These are phyloP conservation scores for Amborella trichopoda DNA, from an alignment of 164 flowering plant species.

Conservation along the genomic window DNA sequence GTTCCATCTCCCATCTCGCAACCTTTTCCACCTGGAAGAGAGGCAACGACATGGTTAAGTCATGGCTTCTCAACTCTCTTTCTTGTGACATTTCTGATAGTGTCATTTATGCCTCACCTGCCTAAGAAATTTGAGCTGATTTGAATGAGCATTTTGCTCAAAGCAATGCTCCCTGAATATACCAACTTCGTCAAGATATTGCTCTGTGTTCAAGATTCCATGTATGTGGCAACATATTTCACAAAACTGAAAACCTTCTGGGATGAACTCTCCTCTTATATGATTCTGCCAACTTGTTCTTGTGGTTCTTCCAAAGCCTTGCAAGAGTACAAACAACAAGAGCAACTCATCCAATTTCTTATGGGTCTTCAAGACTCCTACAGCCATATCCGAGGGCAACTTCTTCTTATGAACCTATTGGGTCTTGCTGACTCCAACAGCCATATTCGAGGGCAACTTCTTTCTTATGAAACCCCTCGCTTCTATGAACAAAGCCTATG, in stretches of 20 bases:
- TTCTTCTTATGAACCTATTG: too few species aligned
- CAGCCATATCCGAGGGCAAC: too few species aligned
- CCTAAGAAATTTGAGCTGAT: neutral
- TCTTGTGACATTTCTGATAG: neutral
- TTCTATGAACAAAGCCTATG: neutral
- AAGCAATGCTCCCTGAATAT: neutral
- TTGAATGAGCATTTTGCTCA: neutral
- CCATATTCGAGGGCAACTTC: neutral
- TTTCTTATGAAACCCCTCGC: conserved; percentile 2
- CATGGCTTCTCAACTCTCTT: neutral
- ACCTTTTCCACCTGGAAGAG: neutral
- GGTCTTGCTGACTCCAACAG: neutral
- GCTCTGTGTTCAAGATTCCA: neutral
- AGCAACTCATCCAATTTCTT: neutral
- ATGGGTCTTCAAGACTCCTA: too few species aligned
- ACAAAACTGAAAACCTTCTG: conserved; percentile 3
- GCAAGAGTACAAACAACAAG: neutral
- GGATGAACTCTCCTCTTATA: neutral
- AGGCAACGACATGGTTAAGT: conserved; percentile 1
- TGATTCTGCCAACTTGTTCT: neutral
- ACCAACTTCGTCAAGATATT: neutral
- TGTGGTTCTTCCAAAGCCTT: neutral
- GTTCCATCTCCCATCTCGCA: neutral
- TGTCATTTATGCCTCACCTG: neutral
- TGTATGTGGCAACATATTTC: conserved; percentile 5